A percentile compares a stretch with the other conserved stretches of the same genome.
Evolutionary conservation across 495 filamentous ascomycete genomes (phyloP).

Genomic region (Penicillium egyptiacum): DNA sequence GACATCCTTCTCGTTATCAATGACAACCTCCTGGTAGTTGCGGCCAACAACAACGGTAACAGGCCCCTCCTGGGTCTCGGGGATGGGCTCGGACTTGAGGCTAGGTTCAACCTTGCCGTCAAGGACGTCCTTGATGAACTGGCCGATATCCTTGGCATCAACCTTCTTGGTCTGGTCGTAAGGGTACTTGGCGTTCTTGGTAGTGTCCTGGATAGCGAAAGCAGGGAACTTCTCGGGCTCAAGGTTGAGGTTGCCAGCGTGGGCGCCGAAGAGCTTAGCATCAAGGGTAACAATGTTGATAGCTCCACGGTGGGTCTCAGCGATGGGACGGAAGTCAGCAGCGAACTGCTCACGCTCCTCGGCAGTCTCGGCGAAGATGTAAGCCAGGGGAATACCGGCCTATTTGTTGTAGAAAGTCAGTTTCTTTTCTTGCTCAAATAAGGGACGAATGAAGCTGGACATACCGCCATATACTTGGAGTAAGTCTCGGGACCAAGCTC

Average conservation of each 20-base stretch:
- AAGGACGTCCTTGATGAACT: slow-evolving; percentile 86
- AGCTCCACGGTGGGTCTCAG: slow-evolving; percentile 66
- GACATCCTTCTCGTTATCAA: slow-evolving; percentile 94
- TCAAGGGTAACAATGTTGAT: slow-evolving; percentile 99
- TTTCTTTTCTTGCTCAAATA: background rate
- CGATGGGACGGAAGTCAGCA: slow-evolving; percentile 55
- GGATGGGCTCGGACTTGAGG: slow-evolving; percentile 97
- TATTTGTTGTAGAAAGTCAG: slow-evolving; percentile 25
- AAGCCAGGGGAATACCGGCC: slow-evolving; percentile 90
- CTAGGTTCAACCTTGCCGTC: slow-evolving; percentile 88
- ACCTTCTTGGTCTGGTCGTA: slow-evolving; percentile 84
- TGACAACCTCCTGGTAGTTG: slow-evolving; percentile 88
- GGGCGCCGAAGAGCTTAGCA: slow-evolving; percentile 89
- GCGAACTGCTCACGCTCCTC: slow-evolving; percentile 85
- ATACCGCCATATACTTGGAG: slow-evolving; percentile 86
- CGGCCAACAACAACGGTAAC: slow-evolving; percentile 90
- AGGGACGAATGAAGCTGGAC: slow-evolving; percentile 27
- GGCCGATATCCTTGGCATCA: slow-evolving; percentile 68
- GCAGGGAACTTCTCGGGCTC: slow-evolving; percentile 92
- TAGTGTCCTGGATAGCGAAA: slow-evolving; percentile 95
- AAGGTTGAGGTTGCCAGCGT: slow-evolving; percentile 96
- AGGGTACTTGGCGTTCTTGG: slow-evolving; percentile 97
- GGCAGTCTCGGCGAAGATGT: slow-evolving; percentile 93
- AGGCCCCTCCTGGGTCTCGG: slow-evolving; percentile 88
- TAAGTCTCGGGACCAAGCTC: slow-evolving; percentile 99